Conservation (phyloP, 192 early-diverging fungal species). For the Backusella westeae region DNA sequence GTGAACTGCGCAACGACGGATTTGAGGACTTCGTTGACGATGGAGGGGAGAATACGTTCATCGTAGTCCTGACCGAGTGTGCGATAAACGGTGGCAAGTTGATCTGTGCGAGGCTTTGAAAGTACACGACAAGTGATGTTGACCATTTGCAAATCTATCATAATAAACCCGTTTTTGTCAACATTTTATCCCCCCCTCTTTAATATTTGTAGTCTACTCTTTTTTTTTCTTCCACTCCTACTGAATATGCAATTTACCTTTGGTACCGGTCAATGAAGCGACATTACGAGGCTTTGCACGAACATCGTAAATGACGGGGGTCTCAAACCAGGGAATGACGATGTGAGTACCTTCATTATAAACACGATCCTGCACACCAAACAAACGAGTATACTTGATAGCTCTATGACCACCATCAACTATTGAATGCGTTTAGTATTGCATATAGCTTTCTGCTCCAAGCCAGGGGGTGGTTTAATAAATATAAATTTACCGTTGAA, state of each 20-base stretch:
- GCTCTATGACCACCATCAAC: slow-evolving; percentile 99
- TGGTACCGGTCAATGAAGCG: slow-evolving; percentile 96
- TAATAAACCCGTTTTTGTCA: not conserved
- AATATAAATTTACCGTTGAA: slow-evolving; percentile 76
- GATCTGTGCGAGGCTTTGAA: slow-evolving; percentile 78
- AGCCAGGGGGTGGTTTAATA: not conserved
- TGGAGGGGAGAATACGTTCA: slow-evolving; percentile 95
- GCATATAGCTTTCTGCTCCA: not conserved
- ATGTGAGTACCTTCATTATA: slow-evolving; percentile 97
- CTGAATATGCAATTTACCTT: slow-evolving; percentile 55
- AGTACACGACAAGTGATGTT: slow-evolving; percentile 98
- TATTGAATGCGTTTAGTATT: slow-evolving; percentile 23
- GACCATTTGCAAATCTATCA: slow-evolving; percentile 96
- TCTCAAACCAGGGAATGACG: slow-evolving; percentile 94
- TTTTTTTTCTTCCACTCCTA: too few species aligned
- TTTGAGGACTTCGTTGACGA: slow-evolving; percentile 98
- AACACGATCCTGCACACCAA: slow-evolving; percentile 80
- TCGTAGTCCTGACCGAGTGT: slow-evolving; percentile 93
- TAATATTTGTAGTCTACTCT: too few species aligned
- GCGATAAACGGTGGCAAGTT: slow-evolving; percentile 82
- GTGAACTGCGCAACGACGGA: slow-evolving; percentile 99
- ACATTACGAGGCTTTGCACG: slow-evolving; percentile 98
- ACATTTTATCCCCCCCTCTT: too few species aligned
- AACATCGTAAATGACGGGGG: slow-evolving; percentile 94
- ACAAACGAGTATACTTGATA: slow-evolving; percentile 93